Evolutionary conservation across 1,284 basidiomycete species (phyloP), one percentile per base, ranked within the genome.

Genomic region (Leucoagaricus sp.): DNA sequence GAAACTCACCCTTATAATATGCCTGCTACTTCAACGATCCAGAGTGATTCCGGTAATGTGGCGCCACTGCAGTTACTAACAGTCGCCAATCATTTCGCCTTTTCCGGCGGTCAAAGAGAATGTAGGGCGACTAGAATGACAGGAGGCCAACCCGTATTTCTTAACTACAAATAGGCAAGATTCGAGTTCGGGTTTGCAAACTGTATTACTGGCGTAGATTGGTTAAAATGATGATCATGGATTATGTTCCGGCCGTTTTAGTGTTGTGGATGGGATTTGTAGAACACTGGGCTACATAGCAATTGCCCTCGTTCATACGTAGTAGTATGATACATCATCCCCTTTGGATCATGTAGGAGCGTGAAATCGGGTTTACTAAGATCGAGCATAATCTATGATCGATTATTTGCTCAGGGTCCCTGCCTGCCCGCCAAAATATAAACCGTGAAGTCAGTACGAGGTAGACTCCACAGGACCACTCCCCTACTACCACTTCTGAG

Each of bases 41-140:
- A 12, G 17, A 38, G 36, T 10, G 17, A 13, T 4, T n/a, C 13
- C 8, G 13, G 13, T 7, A 7, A 7, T 7, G 31, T 33, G 49
- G 36, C 13, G 53, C 53, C 34, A 46, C 31, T 17, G 53, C 53
- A 40, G 53, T n/a, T n/a, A n/a, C n/a, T 42, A 55, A 49, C 17
- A 19, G 34, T 38, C 17, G 34, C 53, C 53, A 48, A 49, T 55
- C 46, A 49, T 10, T 15, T 38, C n/a, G 28, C 19, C 38, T 36
- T 55, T 26, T 21, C 46, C 53, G 40, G 53, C 38, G 31, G 41
- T 23, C 46, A 41, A 42, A 48, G n/a, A n/a, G n/a, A n/a, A n/a
- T n/a, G n/a, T n/a, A n/a, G n/a, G n/a, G n/a, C n/a, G n/a, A n/a
- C n/a, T n/a, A n/a, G n/a, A n/a, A n/a, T n/a, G n/a, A n/a, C n/a